phyloP scores from a whole-genome alignment of 805 yeast genomes.

The Hanseniaspora lachancei region DNA sequence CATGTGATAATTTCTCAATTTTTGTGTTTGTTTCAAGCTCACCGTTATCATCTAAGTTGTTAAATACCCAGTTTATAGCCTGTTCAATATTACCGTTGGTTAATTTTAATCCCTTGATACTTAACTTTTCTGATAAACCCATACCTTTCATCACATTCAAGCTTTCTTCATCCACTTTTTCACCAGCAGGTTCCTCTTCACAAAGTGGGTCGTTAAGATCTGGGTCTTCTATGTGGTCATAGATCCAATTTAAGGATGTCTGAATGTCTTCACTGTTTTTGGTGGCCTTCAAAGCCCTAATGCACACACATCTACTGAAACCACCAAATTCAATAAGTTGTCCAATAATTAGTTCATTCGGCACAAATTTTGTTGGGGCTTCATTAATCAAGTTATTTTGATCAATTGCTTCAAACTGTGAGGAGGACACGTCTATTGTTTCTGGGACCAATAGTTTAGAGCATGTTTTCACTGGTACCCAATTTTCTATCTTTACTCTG shows the following conservation, averaged over 20 bases:
- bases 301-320: constrained; percentile 55
- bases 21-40: constrained; percentile 25
- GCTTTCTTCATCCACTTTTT: constrained; percentile 20
- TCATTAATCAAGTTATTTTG: constrained; percentile 21
- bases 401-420: constrained; percentile 20
- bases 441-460: constrained; percentile 51
- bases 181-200: constrained; percentile 19
- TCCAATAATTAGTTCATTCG: constrained; percentile 43
- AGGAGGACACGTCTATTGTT: constrained; percentile 33
- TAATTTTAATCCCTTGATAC: constrained; percentile 57
- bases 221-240: constrained; percentile 76
- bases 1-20: constrained; percentile 14
- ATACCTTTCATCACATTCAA: constrained; percentile 32
- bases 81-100: constrained; percentile 51
- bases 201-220: constrained; percentile 56
- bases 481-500: constrained; percentile 69
- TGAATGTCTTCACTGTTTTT: constrained; percentile 49
- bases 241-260: constrained; percentile 78
- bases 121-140: constrained; percentile 63
- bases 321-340: constrained; percentile 63
- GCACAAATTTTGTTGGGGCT: constrained; percentile 32
- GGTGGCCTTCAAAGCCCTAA: constrained; percentile 57
- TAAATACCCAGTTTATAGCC: constrained; percentile 86
- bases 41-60: constrained; percentile 68
- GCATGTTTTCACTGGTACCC: constrained; percentile 77